A percentile compares a stretch with the other conserved stretches of the same genome.
Evolutionary conservation across 2,329 filamentous ascomycete species (phyloP).

Genomic region (Colletotrichum liaoningense): DNA sequence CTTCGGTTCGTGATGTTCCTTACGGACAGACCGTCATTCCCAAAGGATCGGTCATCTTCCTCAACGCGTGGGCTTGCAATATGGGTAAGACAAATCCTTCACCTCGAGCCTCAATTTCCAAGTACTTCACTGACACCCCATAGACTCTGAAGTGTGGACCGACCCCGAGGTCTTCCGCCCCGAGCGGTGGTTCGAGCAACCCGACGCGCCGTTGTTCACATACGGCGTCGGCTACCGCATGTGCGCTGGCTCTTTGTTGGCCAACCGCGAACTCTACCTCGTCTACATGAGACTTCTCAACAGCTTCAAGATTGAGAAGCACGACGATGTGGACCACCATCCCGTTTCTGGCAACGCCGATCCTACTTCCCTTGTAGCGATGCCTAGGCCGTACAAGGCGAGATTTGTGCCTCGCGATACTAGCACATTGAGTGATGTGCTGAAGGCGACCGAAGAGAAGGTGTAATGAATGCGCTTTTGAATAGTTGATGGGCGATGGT

Average conservation of each 20-base stretch:
- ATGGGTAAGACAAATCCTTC: conserved; percentile 60
- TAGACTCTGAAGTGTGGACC: conserved; percentile 65
- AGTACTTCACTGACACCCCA: not conserved
- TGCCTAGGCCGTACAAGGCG: conserved; percentile 68
- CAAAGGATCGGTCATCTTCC: conserved; percentile 71
- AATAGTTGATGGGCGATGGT: not conserved
- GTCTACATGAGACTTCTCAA: conserved; percentile 72
- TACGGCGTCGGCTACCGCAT: conserved; percentile 76
- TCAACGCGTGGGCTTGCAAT: conserved; percentile 77
- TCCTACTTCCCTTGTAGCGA: conserved; percentile 70
- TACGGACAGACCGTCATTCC: conserved; percentile 70
- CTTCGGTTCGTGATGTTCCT: conserved; percentile 68
- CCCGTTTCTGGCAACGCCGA: conserved; percentile 70
- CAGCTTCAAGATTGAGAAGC: conserved; percentile 68
- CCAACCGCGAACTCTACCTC: conserved; percentile 74
- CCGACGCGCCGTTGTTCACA: conserved; percentile 72
- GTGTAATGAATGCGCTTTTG: not conserved
- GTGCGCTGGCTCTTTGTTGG: conserved; percentile 73
- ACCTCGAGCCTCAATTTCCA: not conserved
- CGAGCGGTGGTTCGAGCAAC: conserved; percentile 72
- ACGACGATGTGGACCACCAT: conserved; percentile 66
- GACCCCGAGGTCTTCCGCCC: conserved; percentile 60
- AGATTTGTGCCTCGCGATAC: conserved; percentile 63
- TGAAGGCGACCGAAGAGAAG: not conserved
- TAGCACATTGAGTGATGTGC: not conserved